Conservation (phyloP, 169 alveolate genomes). For the Plasmodium reichenowi region DNA sequence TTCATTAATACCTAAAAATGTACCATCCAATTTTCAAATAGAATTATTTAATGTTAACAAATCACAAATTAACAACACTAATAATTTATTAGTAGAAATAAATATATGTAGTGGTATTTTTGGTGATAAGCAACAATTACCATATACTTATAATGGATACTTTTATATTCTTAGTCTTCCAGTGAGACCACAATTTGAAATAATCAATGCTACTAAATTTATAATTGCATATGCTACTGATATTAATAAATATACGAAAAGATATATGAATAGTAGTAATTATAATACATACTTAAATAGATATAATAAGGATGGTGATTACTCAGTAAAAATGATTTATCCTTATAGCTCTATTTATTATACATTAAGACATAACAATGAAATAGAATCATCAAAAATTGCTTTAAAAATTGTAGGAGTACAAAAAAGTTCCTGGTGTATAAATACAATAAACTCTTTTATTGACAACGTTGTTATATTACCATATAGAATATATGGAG, state of each 20-base stretch:
- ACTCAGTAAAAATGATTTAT: conserved; percentile 69
- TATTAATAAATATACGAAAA: conserved; percentile 47
- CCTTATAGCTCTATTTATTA: conserved; percentile 75
- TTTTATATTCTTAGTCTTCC: conserved; percentile 86
- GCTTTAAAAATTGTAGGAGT: conserved; percentile 74
- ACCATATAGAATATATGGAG: conserved; percentile 58
- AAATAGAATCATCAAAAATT: conserved; percentile 76
- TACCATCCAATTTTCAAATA: conserved; percentile 84
- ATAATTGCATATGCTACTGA: conserved; percentile 83
- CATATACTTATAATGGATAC: conserved; percentile 88
- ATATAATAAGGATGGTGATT: conserved; percentile 73
- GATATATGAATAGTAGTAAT: conserved; percentile 31
- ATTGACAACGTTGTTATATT: conserved; percentile 52
- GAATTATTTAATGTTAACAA: conserved; percentile 75
- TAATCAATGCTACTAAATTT: conserved; percentile 84
- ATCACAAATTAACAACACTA: conserved; percentile 63
- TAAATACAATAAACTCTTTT: conserved; percentile 61
- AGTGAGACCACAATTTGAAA: conserved; percentile 84
- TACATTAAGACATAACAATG: conserved; percentile 60
- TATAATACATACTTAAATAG: conserved; percentile 36
- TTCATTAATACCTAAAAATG: conserved; percentile 83
- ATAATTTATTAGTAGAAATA: conserved; percentile 82
- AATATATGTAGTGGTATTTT: conserved; percentile 87
- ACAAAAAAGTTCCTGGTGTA: conserved; percentile 68
- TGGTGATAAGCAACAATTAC: conserved; percentile 85